These are phyloP conservation scores for Microdochium paspali DNA, from an alignment of 2,329 filamentous ascomycete species.

Conservation along the genomic window DNA sequence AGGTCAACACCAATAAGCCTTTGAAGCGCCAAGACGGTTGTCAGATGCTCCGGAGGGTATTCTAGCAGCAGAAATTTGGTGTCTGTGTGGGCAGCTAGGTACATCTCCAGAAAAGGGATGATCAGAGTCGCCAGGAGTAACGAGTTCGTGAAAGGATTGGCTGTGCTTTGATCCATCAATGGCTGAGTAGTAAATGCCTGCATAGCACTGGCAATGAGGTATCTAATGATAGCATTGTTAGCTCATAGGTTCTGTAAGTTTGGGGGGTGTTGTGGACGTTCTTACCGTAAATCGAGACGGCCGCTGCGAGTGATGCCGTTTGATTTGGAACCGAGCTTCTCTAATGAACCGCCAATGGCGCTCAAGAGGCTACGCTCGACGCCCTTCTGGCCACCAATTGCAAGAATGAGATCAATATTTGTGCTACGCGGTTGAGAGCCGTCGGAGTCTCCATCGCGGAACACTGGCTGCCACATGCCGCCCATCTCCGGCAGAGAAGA, in stretches of 20 bases:
- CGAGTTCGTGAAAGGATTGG: constrained; percentile 45
- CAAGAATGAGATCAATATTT: constrained; percentile 48
- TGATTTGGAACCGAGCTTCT: constrained; percentile 42
- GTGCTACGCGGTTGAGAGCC: constrained; percentile 21
- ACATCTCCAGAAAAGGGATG: constrained; percentile 51
- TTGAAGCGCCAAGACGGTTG: constrained; percentile 48
- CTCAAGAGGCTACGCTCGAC: constrained; percentile 40
- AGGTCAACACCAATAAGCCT: constrained; percentile 44
- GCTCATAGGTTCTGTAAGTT: background rate
- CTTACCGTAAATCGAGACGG: constrained; percentile 49
- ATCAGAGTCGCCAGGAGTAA: constrained; percentile 47
- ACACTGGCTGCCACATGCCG: constrained; percentile 43
- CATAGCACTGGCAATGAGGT: constrained; percentile 51
- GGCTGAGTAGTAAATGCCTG: constrained; percentile 45
- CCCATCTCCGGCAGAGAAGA: constrained; percentile 37
- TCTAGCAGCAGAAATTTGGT: constrained; percentile 50
- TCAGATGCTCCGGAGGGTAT: constrained; percentile 45
- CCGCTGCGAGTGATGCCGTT: constrained; percentile 42
- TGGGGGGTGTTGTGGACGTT: background rate
- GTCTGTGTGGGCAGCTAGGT: constrained; percentile 40
- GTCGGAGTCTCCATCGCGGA: constrained; percentile 25
- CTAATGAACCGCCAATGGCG: constrained; percentile 39
- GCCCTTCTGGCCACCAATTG: constrained; percentile 46
- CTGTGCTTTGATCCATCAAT: constrained; percentile 36
- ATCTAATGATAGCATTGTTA: constrained; percentile 26